Evolutionary conservation across 179 eudicot genomes (phyloP), one percentile per base, ranked within the genome.

Genomic region (Vitellaria paradoxa): DNA sequence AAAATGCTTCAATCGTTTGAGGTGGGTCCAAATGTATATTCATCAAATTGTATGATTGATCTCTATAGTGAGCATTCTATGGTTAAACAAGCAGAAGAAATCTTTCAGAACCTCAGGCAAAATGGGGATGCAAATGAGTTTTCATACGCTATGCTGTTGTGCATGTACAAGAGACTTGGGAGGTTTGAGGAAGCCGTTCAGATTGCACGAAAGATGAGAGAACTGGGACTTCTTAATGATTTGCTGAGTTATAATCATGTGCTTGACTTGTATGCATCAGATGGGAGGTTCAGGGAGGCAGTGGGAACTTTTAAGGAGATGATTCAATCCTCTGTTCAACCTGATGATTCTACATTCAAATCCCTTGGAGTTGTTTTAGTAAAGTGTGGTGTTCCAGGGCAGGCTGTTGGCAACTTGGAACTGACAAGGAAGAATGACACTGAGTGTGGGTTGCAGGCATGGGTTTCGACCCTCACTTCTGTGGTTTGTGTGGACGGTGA

Each of bases 1-100:
- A 65, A 73, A 67, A 75, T 82, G 79, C 92, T 94, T 67, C 89
- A 63, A 65, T 84, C 88, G 65, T 78, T 84, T 63, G 88, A 88
- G 73, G 74, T 24, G 45, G 89, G 90, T 64, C 86, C 84, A 15
- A 90, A 91, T 73, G 84, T 84, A 6, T 93, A 86, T 83, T 82
- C 92, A 26, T 93, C 97, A 20, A 95, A 95, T 78, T 93, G 93
- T 82, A 90, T 95, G 92, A 89, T 95, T 6, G 94, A 93, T 78
- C 83, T 95, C 37, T 93, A 91, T 78, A 87, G 90, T 17, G 83
- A 89, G 72, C 88, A 84, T 24, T 88, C 83, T 47, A 93, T 95
- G 97, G 88, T 88, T 21, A 81, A 57, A 66, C 84, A 87, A 85
- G 93, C 99, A 30, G 97, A 93, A 85, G 84, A 77, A 63, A 80